phyloP scores from a whole-genome alignment of 306 rosid genomes.

The Rosa persica region DNA sequence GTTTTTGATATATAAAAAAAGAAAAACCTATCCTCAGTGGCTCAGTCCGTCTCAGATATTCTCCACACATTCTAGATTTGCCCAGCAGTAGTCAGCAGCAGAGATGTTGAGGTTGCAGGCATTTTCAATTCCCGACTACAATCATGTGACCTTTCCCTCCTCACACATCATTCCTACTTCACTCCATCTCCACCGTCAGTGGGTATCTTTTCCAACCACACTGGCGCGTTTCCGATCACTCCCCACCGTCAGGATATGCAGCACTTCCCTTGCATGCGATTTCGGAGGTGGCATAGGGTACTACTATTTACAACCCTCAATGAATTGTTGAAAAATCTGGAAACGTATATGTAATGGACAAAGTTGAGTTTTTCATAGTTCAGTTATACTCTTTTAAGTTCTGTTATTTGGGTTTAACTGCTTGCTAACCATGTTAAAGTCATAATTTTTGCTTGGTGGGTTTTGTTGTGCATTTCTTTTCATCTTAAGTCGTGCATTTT shows the following conservation, averaged over 20 bases:
- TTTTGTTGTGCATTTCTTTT: neutral
- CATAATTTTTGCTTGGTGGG: neutral
- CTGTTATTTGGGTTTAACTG: neutral
- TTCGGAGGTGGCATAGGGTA: slow-evolving; percentile 61
- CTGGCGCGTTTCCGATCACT: slow-evolving; percentile 37
- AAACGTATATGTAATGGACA: neutral
- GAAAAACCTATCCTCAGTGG: neutral
- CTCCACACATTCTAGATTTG: neutral
- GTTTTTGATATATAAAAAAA: slow-evolving; percentile 23
- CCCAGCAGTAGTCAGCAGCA: neutral
- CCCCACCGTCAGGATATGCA: slow-evolving; percentile 28
- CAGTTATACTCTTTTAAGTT: neutral
- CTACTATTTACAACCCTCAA: neutral
- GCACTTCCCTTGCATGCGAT: slow-evolving; percentile 30
- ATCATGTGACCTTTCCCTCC: slow-evolving; percentile 25
- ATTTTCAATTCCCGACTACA: slow-evolving; percentile 29
- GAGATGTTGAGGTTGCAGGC: slow-evolving; percentile 38
- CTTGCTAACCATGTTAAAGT: neutral
- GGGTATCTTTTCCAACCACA: slow-evolving; percentile 23
- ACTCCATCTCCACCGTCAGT: slow-evolving; percentile 21
- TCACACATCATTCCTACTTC: slow-evolving; percentile 24
- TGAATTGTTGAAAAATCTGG: neutral
- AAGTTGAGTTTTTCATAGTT: neutral
- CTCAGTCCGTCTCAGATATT: neutral
- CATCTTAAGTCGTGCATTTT: neutral